These are phyloP conservation scores for Lodderomyces pseudojiufengensis DNA, from an alignment of 1,139 yeast genomes.

Conservation along the genomic window DNA sequence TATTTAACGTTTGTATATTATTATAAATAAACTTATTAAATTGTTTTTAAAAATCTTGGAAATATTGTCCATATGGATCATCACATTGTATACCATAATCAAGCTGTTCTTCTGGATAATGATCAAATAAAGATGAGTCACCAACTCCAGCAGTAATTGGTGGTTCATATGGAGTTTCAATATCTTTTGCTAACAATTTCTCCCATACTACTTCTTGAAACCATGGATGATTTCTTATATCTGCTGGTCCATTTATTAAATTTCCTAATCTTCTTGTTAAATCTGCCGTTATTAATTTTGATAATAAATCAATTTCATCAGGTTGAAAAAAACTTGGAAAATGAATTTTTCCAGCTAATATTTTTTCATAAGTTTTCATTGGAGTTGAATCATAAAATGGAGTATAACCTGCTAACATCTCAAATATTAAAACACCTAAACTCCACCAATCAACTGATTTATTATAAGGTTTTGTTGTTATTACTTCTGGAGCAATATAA, in stretches of 20 bases:
- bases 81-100: slow-evolving; percentile 50
- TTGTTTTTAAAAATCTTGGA: slow-evolving; percentile 42
- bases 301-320: slow-evolving; percentile 49
- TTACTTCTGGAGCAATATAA: slow-evolving; percentile 62
- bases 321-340: slow-evolving; percentile 50
- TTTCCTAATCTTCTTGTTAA: slow-evolving; percentile 56
- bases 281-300: slow-evolving; percentile 51
- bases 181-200: slow-evolving; percentile 51
- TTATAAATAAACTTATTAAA: slow-evolving; percentile 3
- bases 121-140: slow-evolving; percentile 59
- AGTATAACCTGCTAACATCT: slow-evolving; percentile 61
- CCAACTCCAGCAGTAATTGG: slow-evolving; percentile 62
- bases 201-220: slow-evolving; percentile 62
- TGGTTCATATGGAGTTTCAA: slow-evolving; percentile 63
- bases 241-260: slow-evolving; percentile 55
- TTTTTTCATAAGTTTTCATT: slow-evolving; percentile 60
- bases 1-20: not conserved
- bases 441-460: slow-evolving; percentile 68
- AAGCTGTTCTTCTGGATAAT: slow-evolving; percentile 55
- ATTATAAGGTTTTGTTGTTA: slow-evolving; percentile 59
- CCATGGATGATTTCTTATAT: slow-evolving; percentile 56
- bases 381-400: slow-evolving; percentile 62
- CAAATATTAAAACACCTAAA: slow-evolving; percentile 55
- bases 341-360: slow-evolving; percentile 48
- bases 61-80: slow-evolving; percentile 49